Evolutionary conservation across 2,329 filamentous ascomycete species (phyloP), one percentile per base, ranked within the genome.

Genomic region (Aureobasidium sp.): DNA sequence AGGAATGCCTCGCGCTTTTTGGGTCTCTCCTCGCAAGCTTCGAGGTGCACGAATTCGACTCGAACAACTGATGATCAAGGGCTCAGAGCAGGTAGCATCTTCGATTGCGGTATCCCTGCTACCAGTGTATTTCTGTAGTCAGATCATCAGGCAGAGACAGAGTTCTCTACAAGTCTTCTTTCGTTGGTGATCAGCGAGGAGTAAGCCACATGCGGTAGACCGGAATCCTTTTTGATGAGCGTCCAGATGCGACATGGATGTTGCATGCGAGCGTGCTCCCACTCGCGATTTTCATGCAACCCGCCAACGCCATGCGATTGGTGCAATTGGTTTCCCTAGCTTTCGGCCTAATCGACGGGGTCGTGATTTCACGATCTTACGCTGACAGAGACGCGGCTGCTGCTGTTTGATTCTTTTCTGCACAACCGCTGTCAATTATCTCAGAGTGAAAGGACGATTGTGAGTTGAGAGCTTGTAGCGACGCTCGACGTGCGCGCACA

Each of bases 231-330:
- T 31, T 5, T 19, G 24, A 27, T 24, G 33, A 48, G 35, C 12
- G 56, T 31, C 44, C 42, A 27, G 56, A 49, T 50, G 57, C 57
- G 57, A 60, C 57, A 42, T 50, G 57, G 57, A 11, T 60, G 22
- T 15, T 47, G 45, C 45, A 48, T 48, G 45, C 24, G 33, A 22
- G 22, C 22, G 31, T 33, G 31, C 31, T 33, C 31, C 31, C 31
- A 33, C 11, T 50, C 54, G 54, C 24, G 31, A n/a, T 57, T 35
- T 33, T 37, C 22, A 27, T 29, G 54, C 54, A 59, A 29, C 29
- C 54, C n/a, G 22, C 53, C 40, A 33, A 7, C 31, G 42, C 42
- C 40, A 35, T 27, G 31, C 19, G 22, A 58, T 58, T 48, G 54
- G 54, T 33, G 42, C 54, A 58, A 14, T 58, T 39, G n/a, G 24